Percentiles rank a stretch among this genome's conserved stretches.
Conservation (phyloP, 2,329 filamentous ascomycete species). For the Allantophomopsis cytisporea region DNA sequence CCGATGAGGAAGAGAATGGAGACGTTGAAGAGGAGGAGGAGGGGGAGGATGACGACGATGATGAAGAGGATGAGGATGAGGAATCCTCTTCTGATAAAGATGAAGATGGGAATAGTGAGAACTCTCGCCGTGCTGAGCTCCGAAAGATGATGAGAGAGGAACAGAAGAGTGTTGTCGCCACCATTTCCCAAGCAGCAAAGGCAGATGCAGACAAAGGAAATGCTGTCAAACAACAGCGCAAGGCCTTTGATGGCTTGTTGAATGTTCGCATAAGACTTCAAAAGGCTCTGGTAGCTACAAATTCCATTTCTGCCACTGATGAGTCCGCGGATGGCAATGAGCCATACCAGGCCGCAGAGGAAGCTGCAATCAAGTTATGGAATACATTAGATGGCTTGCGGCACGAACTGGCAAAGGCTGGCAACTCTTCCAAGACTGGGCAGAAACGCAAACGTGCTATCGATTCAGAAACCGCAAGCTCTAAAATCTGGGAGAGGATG, state of each 20-base stretch:
- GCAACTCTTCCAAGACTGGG: conserved; percentile 28
- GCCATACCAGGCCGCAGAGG: conserved; percentile 63
- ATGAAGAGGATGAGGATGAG: conserved; percentile 18
- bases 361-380: conserved; percentile 74
- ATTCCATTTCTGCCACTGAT: conserved; percentile 46
- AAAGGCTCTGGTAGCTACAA: conserved; percentile 73
- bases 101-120: conserved; percentile 16
- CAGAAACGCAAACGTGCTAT: conserved; percentile 47
- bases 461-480: conserved; percentile 40
- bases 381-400: conserved; percentile 65
- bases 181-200: conserved; percentile 47
- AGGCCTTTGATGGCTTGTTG: conserved; percentile 75
- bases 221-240: conserved; percentile 76
- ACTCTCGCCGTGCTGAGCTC: conserved; percentile 38
- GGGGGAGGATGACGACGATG: conserved; percentile 18
- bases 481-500: conserved; percentile 62
- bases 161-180: conserved; percentile 51
- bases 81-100: conserved; percentile 12
- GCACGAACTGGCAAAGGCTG: conserved; percentile 37
- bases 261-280: conserved; percentile 88
- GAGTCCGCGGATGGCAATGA: conserved; percentile 22
- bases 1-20: conserved; percentile 14
- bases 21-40: conserved; percentile 15
- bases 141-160: conserved; percentile 55
- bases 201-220: conserved; percentile 73